Base-by-base conservation (phyloP, 495 filamentous ascomycete genomes). In the Halenospora varia region DNA sequence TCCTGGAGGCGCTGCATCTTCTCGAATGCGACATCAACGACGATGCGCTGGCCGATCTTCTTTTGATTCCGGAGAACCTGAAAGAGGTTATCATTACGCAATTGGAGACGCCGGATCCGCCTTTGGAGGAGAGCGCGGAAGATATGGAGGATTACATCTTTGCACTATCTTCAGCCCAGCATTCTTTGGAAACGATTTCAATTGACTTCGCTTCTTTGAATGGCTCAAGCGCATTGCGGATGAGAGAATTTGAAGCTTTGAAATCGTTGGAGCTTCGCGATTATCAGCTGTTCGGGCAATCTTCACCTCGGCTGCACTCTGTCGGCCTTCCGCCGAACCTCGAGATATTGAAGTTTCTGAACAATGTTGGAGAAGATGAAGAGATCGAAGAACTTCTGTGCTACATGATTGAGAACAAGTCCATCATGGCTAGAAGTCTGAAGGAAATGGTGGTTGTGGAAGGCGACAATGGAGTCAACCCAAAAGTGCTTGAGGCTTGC, bases 1-100 rank as follows among this genome's bases (percentile, higher is more conserved):
- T 60, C 1, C 55, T 71, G n/a, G 55, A 62, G 48, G 51, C 56
- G 17, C 61, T 71, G 3, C 62, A 67, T 48, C 60, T 71, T 18
- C 62, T 69, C 35, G 64, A 71, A 26, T 71, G 68, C 55, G 68
- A 71, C 55, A 68, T 71, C 55, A 69, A 68, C 53, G 68, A 71
- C 56, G 68, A 71, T 48, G 68, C 66, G 0, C 62, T 71, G 2
- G 56, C 66, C n/a, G 68, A 71, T 35, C 62, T 71, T n/a, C 61
- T 71, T 20, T 56, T 64, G 45, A 59, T 67, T 39, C 68, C 68
- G 1, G 62, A 67, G 46, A 62, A 51, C 19, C 24, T 71, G 6
- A 55, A 62, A 26, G 66, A 68, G 29, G 62, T 71, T 46, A 62
- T 63, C 56, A 69, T 71, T 56, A 67, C 60, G 10, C 68, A 71